These are phyloP conservation scores for Niebla homalea DNA, from an alignment of 495 filamentous ascomycete genomes.

Conservation along the genomic window DNA sequence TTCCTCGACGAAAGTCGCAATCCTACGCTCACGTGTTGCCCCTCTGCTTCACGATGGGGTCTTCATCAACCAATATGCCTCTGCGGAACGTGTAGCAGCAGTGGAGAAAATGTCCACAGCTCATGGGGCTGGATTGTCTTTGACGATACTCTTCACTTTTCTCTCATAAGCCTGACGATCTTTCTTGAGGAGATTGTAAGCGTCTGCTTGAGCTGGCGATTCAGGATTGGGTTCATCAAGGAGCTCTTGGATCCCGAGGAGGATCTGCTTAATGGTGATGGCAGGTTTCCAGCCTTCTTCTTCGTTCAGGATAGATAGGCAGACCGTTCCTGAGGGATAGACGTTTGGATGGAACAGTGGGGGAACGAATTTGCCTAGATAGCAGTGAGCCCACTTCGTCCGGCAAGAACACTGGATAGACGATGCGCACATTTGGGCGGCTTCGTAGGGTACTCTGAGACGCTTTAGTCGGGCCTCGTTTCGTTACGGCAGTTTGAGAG, in stretches of 20 bases:
- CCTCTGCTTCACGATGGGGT: background rate
- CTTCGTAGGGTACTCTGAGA: conserved; percentile 91
- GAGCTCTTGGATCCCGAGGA: conserved; percentile 89
- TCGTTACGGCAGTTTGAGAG: background rate
- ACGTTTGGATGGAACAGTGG: conserved; percentile 98
- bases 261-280: conserved; percentile 94
- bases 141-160: conserved; percentile 73
- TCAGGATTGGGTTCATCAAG: conserved; percentile 95
- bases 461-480: background rate
- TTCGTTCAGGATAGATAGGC: conserved; percentile 94
- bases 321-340: conserved; percentile 96
- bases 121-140: conserved; percentile 66
- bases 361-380: conserved; percentile 83
- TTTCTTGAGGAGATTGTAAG: conserved; percentile 93
- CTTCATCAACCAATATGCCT: background rate
- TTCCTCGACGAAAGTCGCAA: background rate
- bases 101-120: background rate
- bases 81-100: background rate
- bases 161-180: conserved; percentile 78
- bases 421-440: conserved; percentile 78
- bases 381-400: background rate
- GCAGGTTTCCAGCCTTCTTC: conserved; percentile 98
- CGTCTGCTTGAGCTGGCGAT: conserved; percentile 91
- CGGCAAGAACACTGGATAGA: background rate
- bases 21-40: background rate